These are phyloP conservation scores for Oryza officinalis DNA, from an alignment of 176 grass and related monocot genomes.

Conservation along the genomic window DNA sequence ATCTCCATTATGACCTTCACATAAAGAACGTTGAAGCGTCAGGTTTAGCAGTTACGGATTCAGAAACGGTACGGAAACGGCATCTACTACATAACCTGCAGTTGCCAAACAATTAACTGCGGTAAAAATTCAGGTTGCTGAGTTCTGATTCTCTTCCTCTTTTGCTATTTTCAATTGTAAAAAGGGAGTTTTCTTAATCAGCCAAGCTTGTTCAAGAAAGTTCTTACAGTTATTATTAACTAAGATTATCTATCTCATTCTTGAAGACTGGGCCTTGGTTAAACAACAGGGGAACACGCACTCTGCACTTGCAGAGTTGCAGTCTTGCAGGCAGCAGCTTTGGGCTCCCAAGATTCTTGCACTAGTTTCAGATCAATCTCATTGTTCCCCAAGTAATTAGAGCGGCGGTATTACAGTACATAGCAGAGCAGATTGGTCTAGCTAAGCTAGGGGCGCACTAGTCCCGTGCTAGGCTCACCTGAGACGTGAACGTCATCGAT, in stretches of 20 bases:
- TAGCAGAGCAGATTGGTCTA: conserved; percentile 14
- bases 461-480: conserved; percentile 52
- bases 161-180: neutral
- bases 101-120: neutral
- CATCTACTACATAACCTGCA: neutral
- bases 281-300: conserved; percentile 17
- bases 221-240: neutral
- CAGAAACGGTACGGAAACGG: conserved; percentile 21
- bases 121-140: neutral
- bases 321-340: conserved; percentile 8
- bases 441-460: conserved; percentile 20
- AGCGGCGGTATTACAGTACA: neutral
- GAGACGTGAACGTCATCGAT: conserved; percentile 80
- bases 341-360: conserved; percentile 37
- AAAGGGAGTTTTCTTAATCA: neutral
- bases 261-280: conserved; percentile 8
- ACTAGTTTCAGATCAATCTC: conserved; percentile 14
- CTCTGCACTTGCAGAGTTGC: neutral
- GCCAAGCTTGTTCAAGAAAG: neutral
- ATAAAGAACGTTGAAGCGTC: conserved; percentile 16
- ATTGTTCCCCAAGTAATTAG: neutral
- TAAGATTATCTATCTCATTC: conserved; percentile 33
- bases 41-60: conserved; percentile 23
- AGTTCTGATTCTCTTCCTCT: neutral
- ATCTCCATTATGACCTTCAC: conserved; percentile 72